These are phyloP conservation scores for Thymus quinquecostatus DNA, from an alignment of 257 asterid species.

Conservation along the genomic window DNA sequence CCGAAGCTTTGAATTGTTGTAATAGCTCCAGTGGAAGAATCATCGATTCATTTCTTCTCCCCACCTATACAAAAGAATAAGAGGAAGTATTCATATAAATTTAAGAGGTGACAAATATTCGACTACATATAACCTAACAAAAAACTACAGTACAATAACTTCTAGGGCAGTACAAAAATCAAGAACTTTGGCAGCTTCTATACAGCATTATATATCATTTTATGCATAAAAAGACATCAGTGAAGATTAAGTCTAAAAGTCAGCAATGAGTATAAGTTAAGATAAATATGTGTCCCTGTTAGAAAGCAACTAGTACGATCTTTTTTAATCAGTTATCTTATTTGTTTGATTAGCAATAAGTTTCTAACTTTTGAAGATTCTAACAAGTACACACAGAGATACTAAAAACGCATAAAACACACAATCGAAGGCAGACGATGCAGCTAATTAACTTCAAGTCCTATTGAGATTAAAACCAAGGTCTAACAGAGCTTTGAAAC, in stretches of 20 bases:
- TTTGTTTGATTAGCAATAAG: neutral
- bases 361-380: neutral
- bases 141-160: constrained; percentile 15
- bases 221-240: constrained; percentile 24
- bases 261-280: constrained; percentile 25
- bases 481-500: constrained; percentile 2
- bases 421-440: constrained; percentile 9
- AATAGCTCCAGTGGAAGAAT: constrained; percentile 95
- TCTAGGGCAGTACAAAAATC: neutral
- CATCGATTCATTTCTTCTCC: constrained; percentile 73
- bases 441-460: constrained; percentile 23
- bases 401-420: constrained; percentile 4
- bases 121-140: neutral
- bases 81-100: neutral
- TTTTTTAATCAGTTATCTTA: constrained; percentile 2
- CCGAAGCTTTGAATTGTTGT: constrained; percentile 96
- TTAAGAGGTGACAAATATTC: neutral
- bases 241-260: constrained; percentile 27
- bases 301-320: constrained; percentile 23
- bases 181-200: constrained; percentile 26
- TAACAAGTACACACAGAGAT: constrained; percentile 24
- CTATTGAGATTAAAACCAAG: neutral
- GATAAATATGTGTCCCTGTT: constrained; percentile 23
- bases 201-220: constrained; percentile 6
- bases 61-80: constrained; percentile 56